phyloP scores from a whole-genome alignment of 2,329 filamentous ascomycete genomes.

The Dothistroma septosporum region DNA sequence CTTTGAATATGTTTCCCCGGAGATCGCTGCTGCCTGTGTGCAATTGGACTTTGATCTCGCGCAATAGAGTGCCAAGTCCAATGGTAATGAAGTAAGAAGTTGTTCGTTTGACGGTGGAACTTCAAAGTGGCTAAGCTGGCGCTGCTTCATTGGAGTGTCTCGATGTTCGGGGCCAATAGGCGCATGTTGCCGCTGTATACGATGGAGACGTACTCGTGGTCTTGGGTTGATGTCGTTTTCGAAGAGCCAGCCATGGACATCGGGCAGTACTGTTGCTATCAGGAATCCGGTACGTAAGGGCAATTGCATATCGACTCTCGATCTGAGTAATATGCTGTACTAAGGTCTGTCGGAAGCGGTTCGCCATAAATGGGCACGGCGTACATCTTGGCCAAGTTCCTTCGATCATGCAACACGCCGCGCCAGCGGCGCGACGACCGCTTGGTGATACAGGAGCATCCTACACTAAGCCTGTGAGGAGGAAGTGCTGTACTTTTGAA shows the following conservation, averaged over 20 bases:
- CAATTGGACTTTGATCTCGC: conserved; percentile 53
- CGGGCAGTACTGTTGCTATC: background rate
- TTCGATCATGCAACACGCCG: background rate
- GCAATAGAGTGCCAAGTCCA: conserved; percentile 53
- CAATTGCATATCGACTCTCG: background rate
- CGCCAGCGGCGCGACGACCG: background rate
- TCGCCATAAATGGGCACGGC: background rate
- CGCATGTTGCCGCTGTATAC: background rate
- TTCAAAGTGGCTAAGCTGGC: conserved; percentile 24
- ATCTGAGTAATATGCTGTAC: background rate
- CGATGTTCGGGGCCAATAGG: background rate
- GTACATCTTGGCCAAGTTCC: background rate
- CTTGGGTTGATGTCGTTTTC: background rate
- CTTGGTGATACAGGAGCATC: background rate
- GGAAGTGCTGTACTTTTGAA: background rate
- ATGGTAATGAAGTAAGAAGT: conserved; percentile 58
- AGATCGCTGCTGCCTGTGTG: conserved; percentile 62
- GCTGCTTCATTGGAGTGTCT: conserved; percentile 14
- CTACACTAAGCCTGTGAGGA: background rate
- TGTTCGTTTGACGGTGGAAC: conserved; percentile 53
- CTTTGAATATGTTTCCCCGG: conserved; percentile 63
- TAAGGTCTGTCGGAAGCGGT: background rate
- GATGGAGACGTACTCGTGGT: background rate
- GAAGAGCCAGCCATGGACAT: background rate
- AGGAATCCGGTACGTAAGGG: background rate